Evolutionary conservation across 257 asterid species (phyloP).

Genomic region (Capsicum rhomboideum): DNA sequence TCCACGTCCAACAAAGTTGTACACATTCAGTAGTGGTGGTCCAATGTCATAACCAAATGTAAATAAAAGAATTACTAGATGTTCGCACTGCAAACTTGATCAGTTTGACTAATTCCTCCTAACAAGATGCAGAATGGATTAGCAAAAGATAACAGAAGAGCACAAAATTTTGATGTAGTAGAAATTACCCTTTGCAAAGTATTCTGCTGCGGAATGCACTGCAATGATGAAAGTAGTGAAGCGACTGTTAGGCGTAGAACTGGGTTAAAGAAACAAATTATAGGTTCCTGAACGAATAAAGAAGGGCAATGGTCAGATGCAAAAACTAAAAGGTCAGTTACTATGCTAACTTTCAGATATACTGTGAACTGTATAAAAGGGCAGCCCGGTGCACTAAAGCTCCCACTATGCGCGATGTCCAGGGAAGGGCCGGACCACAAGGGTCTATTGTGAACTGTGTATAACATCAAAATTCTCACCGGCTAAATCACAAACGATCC

Average conservation of each 20-base stretch:
- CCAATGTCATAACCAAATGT: neutral
- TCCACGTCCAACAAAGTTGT: too few species aligned
- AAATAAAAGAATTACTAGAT: slow-evolving; percentile 42
- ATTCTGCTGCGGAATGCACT: slow-evolving; percentile 69
- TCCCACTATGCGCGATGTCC: too few species aligned
- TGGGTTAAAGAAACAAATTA: slow-evolving; percentile 29
- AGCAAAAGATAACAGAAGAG: slow-evolving; percentile 18
- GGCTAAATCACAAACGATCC: too few species aligned
- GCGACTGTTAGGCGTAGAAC: slow-evolving; percentile 36
- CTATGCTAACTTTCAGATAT: too few species aligned
- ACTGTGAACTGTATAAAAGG: too few species aligned
- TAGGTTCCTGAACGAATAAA: slow-evolving; percentile 41
- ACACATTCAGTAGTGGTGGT: too few species aligned
- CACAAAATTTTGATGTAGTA: slow-evolving; percentile 8
- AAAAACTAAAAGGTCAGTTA: too few species aligned
- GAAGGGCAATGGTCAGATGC: slow-evolving; percentile 29
- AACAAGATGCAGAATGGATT: slow-evolving; percentile 23
- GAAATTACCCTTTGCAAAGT: slow-evolving; percentile 63
- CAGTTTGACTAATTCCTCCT: slow-evolving; percentile 78
- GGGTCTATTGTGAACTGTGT: too few species aligned
- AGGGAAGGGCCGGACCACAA: too few species aligned
- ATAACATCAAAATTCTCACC: too few species aligned
- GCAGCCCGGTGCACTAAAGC: too few species aligned
- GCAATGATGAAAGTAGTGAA: slow-evolving; percentile 73
- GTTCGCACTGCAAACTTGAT: slow-evolving; percentile 72